These are phyloP conservation scores for Chamaecyparis obtusa DNA, from an alignment of 75 land plant species.

Conservation along the genomic window DNA sequence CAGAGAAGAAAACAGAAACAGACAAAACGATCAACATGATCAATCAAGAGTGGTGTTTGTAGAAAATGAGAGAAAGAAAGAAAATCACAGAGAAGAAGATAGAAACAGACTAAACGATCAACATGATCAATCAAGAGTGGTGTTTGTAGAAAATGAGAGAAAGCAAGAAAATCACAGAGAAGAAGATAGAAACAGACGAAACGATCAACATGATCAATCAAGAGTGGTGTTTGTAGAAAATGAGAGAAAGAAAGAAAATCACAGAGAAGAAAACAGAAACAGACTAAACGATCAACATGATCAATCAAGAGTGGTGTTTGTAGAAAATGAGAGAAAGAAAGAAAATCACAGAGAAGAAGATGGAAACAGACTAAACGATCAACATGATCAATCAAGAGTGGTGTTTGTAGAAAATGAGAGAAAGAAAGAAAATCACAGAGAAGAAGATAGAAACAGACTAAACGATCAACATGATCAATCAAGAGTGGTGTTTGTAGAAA, in stretches of 20 bases:
- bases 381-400: slow-evolving; percentile 44
- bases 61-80: too few species aligned
- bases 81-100: too few species aligned
- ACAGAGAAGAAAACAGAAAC: slow-evolving; percentile 35
- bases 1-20: too few species aligned
- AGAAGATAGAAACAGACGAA: slow-evolving; percentile 37
- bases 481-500: slow-evolving; percentile 23
- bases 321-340: slow-evolving; percentile 24
- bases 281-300: slow-evolving; percentile 51
- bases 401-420: neutral
- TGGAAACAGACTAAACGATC: slow-evolving; percentile 40
- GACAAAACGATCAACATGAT: too few species aligned
- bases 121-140: too few species aligned
- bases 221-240: too few species aligned
- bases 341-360: slow-evolving; percentile 47
- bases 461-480: slow-evolving; percentile 43
- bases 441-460: slow-evolving; percentile 37
- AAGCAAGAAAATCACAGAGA: slow-evolving; percentile 53
- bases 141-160: slow-evolving; percentile 3
- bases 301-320: slow-evolving; percentile 25
- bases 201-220: slow-evolving; percentile 43
- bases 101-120: too few species aligned
- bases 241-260: slow-evolving; percentile 42
- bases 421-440: slow-evolving; percentile 51
- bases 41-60: too few species aligned